Conservation (phyloP, 208 protist species). For the Leishmania turanica region DNA sequence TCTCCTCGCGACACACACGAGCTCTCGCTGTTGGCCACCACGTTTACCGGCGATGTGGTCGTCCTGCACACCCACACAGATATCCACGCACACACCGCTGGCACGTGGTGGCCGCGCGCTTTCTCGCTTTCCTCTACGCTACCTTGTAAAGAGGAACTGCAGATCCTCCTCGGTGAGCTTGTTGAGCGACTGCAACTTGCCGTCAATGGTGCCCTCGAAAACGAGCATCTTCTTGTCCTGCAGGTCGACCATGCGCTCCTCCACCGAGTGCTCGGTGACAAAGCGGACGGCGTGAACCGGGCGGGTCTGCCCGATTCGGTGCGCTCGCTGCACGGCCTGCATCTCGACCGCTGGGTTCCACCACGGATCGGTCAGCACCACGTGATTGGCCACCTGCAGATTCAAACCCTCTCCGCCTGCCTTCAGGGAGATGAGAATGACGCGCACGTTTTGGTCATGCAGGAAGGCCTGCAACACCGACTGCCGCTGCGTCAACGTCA, state of each 20-base stretch:
- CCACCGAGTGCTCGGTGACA: slow-evolving; percentile 91
- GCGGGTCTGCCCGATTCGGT: slow-evolving; percentile 98
- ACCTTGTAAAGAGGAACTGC: slow-evolving; percentile 90
- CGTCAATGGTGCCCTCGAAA: slow-evolving; percentile 93
- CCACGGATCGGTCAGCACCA: slow-evolving; percentile 98
- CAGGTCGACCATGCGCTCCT: slow-evolving; percentile 93
- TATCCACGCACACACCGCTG: background rate
- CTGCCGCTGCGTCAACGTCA: slow-evolving; percentile 85
- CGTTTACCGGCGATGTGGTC: background rate
- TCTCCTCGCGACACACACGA: background rate
- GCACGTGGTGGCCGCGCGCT: background rate
- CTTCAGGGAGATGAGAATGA: slow-evolving; percentile 98
- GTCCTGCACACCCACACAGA: background rate
- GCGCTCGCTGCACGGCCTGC: slow-evolving; percentile 98
- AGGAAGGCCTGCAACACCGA: slow-evolving; percentile 85
- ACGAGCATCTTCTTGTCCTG: slow-evolving; percentile 96
- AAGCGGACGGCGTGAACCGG: slow-evolving; percentile 97
- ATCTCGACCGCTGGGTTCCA: slow-evolving; percentile 98
- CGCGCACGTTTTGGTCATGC: slow-evolving; percentile 82
- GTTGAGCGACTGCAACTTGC: slow-evolving; percentile 80
- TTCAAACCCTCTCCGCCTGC: slow-evolving; percentile 99
- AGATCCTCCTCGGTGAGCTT: slow-evolving; percentile 87
- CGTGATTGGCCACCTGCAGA: slow-evolving; percentile 97
- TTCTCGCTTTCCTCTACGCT: background rate
- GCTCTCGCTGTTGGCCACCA: background rate